A percentile compares a stretch with the other conserved stretches of the same genome.
These are phyloP conservation scores for Mrakia gelida DNA, from an alignment of 768 basidiomycete species.

Conservation along the genomic window DNA sequence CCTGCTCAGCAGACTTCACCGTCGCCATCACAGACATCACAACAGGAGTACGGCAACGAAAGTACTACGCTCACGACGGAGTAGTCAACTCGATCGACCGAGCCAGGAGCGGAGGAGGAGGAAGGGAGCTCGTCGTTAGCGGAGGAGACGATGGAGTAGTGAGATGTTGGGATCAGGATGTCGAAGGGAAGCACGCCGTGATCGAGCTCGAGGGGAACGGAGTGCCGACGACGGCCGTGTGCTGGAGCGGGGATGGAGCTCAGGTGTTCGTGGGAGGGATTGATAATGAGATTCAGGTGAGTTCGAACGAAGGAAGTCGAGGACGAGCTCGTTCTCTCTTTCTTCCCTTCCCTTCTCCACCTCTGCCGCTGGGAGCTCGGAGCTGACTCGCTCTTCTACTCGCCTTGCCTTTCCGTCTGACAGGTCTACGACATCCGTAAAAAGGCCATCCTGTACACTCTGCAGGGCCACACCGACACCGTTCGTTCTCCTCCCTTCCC, in stretches of 20 bases:
- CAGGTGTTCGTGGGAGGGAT: conserved; percentile 85
- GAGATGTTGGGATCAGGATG: conserved; percentile 78
- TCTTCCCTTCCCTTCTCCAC: background rate
- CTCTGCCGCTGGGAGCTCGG: background rate
- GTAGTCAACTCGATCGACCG: conserved; percentile 87
- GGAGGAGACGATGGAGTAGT: conserved; percentile 91
- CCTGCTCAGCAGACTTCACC: conserved; percentile 84
- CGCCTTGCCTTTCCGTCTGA: conserved; percentile 9
- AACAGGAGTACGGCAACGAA: conserved; percentile 69
- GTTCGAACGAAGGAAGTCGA: conserved; percentile 40
- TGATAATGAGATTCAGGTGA: conserved; percentile 93
- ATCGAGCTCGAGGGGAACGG: conserved; percentile 66
- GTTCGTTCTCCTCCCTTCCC: conserved; percentile 34
- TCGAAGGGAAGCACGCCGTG: conserved; percentile 66
- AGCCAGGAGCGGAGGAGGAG: conserved; percentile 60
- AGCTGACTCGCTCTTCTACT: background rate
- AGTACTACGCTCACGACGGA: conserved; percentile 82
- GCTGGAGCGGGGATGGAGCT: conserved; percentile 86
- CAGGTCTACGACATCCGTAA: conserved; percentile 90
- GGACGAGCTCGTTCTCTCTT: background rate
- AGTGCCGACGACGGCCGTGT: conserved; percentile 85
- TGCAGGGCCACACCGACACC: conserved; percentile 84
- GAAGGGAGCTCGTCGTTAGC: conserved; percentile 77
- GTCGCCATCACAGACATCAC: conserved; percentile 71
- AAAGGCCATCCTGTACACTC: conserved; percentile 68